Evolutionary conservation across 495 filamentous ascomycete genomes (phyloP).

Genomic region (Penicillium cataractarum): DNA sequence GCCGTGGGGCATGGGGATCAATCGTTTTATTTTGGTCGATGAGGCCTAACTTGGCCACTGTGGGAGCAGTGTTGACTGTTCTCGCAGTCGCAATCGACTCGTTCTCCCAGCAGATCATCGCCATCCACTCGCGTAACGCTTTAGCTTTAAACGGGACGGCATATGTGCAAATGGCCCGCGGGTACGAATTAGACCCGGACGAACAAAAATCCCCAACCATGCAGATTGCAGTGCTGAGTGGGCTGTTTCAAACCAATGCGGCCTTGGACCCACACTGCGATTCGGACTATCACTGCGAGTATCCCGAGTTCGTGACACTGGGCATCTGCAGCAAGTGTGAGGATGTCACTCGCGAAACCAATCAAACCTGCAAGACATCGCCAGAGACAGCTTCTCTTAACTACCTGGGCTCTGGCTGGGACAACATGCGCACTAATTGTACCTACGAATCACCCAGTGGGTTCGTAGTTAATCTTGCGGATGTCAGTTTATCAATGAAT

Average conservation of each 20-base stretch:
- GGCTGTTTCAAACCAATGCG: neutral
- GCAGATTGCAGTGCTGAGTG: neutral
- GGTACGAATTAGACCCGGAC: neutral
- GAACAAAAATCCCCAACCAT: neutral
- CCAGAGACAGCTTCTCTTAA: neutral
- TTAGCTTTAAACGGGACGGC: neutral
- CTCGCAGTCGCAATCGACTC: neutral
- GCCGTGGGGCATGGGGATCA: neutral
- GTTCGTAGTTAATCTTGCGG: neutral
- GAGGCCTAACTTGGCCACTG: neutral
- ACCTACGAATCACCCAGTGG: neutral
- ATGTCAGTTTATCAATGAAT: neutral
- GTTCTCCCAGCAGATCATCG: neutral
- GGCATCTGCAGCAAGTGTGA: neutral
- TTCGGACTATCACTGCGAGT: neutral
- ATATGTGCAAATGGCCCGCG: neutral
- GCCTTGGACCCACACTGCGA: neutral
- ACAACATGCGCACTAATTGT: neutral
- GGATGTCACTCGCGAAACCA: neutral
- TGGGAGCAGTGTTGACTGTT: neutral
- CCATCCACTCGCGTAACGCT: neutral
- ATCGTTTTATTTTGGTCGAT: neutral
- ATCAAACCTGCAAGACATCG: neutral
- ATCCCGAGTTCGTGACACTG: neutral
- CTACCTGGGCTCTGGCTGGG: neutral